These are phyloP conservation scores for Wickerhamomyces sydowiorum DNA, from an alignment of 805 yeast species.

Conservation along the genomic window DNA sequence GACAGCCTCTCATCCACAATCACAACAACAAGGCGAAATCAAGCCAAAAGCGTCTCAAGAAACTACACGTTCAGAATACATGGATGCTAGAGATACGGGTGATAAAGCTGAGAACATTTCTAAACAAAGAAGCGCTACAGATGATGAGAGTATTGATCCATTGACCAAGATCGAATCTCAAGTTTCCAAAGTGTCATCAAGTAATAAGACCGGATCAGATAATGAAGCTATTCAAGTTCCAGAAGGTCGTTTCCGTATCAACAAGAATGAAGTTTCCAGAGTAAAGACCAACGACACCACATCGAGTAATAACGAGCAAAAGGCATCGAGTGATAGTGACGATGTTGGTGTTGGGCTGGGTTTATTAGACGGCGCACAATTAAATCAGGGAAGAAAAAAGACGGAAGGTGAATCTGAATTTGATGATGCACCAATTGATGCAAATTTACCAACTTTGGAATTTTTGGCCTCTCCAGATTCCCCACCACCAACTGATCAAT, in stretches of 20 bases:
- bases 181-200: neutral
- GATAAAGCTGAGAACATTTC: too few species aligned
- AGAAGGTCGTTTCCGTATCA: slow-evolving; percentile 15
- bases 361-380: slow-evolving; percentile 10
- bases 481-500: slow-evolving; percentile 47
- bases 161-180: neutral
- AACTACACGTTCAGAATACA: neutral
- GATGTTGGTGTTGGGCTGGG: slow-evolving; percentile 23
- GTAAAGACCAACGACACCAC: slow-evolving; percentile 5
- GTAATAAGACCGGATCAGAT: slow-evolving; percentile 10
- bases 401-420: slow-evolving; percentile 17
- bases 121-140: slow-evolving; percentile 1
- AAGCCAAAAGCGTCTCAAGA: neutral
- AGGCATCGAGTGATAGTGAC: slow-evolving; percentile 20
- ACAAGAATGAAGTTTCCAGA: slow-evolving; percentile 3
- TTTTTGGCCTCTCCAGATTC: slow-evolving; percentile 50
- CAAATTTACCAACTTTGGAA: slow-evolving; percentile 42
- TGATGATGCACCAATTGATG: slow-evolving; percentile 14
- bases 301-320: slow-evolving; percentile 18
- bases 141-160: slow-evolving; percentile 10
- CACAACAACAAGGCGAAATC: neutral
- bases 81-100: neutral
- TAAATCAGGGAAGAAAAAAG: slow-evolving; percentile 15
- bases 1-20: neutral
- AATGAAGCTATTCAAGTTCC: slow-evolving; percentile 15